Base-by-base conservation (phyloP, 2,329 filamentous ascomycete species). In the Scedosporium apiospermum region DNA sequence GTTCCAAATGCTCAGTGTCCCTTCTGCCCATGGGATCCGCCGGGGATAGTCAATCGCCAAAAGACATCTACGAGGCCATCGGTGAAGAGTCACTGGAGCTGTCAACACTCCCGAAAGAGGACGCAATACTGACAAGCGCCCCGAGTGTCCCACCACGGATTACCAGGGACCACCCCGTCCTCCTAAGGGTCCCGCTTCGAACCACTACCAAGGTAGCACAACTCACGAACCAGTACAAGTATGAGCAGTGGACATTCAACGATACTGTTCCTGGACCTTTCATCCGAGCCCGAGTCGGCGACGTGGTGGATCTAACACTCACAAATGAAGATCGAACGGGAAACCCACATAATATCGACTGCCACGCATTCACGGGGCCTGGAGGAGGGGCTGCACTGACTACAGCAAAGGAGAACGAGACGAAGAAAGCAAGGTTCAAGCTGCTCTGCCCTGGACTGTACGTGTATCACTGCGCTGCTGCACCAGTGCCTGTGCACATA, bases 241-340 rank as follows among this genome's bases (percentile, higher is more conserved):
- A 74, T 65, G 72, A 74, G 34, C 65, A 69, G 57, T 74, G 72
- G 71, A 73, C 69, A 1, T 74, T 74, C 64, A 74, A 74, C 64
- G 69, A 67, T 61, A 68, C 66, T 3, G 69, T 71, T 2, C 72
- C 72, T 0, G 72, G 70, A 0, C 72, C 72, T 16, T 74, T 74
- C 57, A 74, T 74, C 57, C 71, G 72, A 4, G 72, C 72, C 3
- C 68, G 72, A 6, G 71, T 69, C 6, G 72, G 72, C 18, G 71
- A 73, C 53, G 68, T 73, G 1, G 63, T 74, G 3, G 71, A 73
- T 57, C 58, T 74, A 12, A 66, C 66, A 2, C 63, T 74, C 7
- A 72, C 71, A 10, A 74, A 74, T 66, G 65, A 66, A 21, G 72
- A 74, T 59, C 62, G 63, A 21, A 68, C 70, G 1, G 72, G 72